Percentiles rank a stretch among this genome's conserved stretches.
Conservation (phyloP, 768 basidiomycete species). For the Crepidotus variabilis region DNA sequence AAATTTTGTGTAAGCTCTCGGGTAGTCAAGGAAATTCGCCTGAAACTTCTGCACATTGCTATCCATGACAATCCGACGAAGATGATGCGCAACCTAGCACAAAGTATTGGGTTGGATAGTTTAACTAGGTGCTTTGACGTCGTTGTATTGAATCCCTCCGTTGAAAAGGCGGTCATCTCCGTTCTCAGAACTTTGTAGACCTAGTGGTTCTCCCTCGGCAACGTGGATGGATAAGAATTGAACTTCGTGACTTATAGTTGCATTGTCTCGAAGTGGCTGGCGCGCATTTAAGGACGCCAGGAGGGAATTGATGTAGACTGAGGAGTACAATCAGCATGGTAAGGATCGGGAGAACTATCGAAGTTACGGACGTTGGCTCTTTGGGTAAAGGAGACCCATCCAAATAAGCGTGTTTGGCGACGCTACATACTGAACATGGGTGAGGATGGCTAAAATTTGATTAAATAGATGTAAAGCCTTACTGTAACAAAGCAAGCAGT, state of each 20-base stretch:
- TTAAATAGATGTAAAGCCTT: not conserved
- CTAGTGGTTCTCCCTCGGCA: too few relatives aligned
- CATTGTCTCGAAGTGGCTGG: not conserved
- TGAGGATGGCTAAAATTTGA: not conserved
- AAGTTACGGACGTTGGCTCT: constrained; percentile 21
- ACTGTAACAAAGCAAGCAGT: constrained; percentile 20
- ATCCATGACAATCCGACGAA: too few relatives aligned
- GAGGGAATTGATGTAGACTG: constrained; percentile 20
- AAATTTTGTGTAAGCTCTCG: too few relatives aligned
- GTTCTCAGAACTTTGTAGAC: too few relatives aligned
- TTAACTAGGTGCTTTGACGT: too few relatives aligned
- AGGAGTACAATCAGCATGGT: not conserved
- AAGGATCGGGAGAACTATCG: not conserved
- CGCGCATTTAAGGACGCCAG: constrained; percentile 16
- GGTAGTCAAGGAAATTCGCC: too few relatives aligned
- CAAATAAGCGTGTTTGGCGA: constrained; percentile 21
- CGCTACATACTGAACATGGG: constrained; percentile 15
- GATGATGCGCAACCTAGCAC: too few relatives aligned
- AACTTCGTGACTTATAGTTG: not conserved
- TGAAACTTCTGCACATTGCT: too few relatives aligned
- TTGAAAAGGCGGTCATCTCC: too few relatives aligned
- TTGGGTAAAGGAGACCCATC: constrained; percentile 21
- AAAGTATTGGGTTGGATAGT: too few relatives aligned
- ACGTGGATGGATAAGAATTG: too few relatives aligned
- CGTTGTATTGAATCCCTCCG: too few relatives aligned